Conservation (phyloP, 345 rosid species). For the Boechera stricta region DNA sequence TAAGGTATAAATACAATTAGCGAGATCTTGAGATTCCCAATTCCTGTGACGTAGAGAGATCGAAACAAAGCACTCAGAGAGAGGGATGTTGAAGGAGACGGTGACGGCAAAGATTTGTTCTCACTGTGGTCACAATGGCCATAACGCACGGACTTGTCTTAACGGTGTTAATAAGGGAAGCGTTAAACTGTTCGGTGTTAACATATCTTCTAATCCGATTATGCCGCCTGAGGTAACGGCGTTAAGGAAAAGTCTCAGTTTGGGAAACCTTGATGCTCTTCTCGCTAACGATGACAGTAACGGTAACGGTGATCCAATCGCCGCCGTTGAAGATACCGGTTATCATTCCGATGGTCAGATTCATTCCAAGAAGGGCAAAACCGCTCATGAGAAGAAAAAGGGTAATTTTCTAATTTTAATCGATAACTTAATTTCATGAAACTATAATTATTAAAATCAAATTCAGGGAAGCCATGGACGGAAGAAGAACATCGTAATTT, state of each 20-base stretch:
- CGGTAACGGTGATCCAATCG: conserved; percentile 32
- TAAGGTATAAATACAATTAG: conserved; percentile 18
- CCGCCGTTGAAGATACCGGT: conserved; percentile 45
- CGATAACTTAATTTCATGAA: not conserved
- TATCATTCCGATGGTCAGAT: conserved; percentile 64
- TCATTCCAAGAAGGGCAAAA: conserved; percentile 38
- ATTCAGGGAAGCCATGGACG: conserved; percentile 68
- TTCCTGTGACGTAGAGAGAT: not conserved
- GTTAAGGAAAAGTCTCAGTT: conserved; percentile 53
- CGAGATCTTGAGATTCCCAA: conserved; percentile 3
- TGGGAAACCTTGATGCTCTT: conserved; percentile 48
- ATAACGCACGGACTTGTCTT: conserved; percentile 57
- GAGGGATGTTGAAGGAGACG: conserved; percentile 35
- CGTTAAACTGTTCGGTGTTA: conserved; percentile 66
- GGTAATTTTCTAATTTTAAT: conserved; percentile 41
- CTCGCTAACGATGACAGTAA: conserved; percentile 13
- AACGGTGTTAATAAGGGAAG: conserved; percentile 39
- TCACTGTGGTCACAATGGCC: conserved; percentile 55
- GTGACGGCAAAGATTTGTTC: conserved; percentile 52
- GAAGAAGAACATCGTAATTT: conserved; percentile 64
- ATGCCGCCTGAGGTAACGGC: conserved; percentile 37
- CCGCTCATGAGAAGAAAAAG: conserved; percentile 45
- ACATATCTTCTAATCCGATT: conserved; percentile 42
- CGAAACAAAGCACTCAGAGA: not conserved
- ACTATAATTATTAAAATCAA: not conserved